Base-by-base conservation (phyloP, 176 grass and related monocot species). In the Oryza longistaminata region DNA sequence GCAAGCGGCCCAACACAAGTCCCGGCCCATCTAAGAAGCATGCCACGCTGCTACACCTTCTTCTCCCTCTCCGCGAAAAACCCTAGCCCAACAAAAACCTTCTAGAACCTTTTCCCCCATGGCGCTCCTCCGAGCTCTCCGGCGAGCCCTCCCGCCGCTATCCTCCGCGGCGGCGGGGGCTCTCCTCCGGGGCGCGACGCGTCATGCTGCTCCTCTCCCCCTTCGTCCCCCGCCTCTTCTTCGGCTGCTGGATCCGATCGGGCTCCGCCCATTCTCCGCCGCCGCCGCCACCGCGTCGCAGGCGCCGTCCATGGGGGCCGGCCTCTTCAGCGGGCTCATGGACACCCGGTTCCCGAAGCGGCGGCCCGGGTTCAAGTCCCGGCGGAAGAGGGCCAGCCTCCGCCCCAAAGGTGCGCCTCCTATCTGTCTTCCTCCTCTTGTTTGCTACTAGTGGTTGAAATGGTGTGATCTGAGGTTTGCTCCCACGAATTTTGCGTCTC, bases 301-400 rank as follows among this genome's bases (percentile, higher is more conserved):
- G 76, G 84, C 65, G 70, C 81, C 31, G 60, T 49, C 78, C 79
- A 88, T 85, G 61, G 87, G 85, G 0, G 29, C 84, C 58, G 70
- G 48, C 19, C 69, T 88, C 77, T 95, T 93, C 50, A 72, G 26
- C 3, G 82, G 89, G 53, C 87, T 98, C 65, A 95, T 72, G 52
- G 93, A 95, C 0, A 85, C 83, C 10, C 81, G 95, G 70, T 93
- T 88, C 45, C 91, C 89, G 34, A 93, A 98, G 86, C 81, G 93
- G 68, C 90, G 93, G 12, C 93, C 95, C 4, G 93, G 87, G 10
- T 84, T 90, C 73, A 87, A 48, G 83, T 82, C 88, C 77, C 91
- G 89, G 53, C 85, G 88, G 80, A 98, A 98, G 85, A 91, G 95
- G 74, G 89, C 91, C 29, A 95, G 81, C 91, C 75, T 95, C 52